A percentile compares a stretch with the other conserved stretches of the same genome.
Evolutionary conservation across 2,329 filamentous ascomycete genomes (phyloP).

Genomic region (Colletotrichum echinochloae): DNA sequence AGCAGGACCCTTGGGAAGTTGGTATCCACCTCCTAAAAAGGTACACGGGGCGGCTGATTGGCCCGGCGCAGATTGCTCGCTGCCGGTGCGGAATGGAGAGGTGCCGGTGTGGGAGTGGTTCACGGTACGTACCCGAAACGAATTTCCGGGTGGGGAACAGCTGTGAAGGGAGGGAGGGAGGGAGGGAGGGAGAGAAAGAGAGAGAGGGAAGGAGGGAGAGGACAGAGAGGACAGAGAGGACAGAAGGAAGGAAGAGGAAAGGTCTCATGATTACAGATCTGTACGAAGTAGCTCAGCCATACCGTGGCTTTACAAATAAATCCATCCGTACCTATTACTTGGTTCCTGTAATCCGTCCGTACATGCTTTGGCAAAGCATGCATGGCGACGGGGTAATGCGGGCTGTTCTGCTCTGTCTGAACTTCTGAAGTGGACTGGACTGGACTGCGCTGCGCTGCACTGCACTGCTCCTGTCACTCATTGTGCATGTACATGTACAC

Average conservation of each 20-base stretch:
- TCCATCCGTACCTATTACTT: not conserved
- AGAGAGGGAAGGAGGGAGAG: not conserved
- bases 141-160: slow-evolving; percentile 8
- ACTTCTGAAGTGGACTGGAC: no score
- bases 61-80: slow-evolving; percentile 7
- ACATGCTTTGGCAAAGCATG: not conserved
- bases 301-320: no score
- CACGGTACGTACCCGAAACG: slow-evolving; percentile 4
- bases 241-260: not conserved
- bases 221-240: not conserved
- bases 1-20: slow-evolving; percentile 1
- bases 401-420: not conserved
- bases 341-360: no score
- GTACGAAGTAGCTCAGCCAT: no score
- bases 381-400: not conserved
- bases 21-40: slow-evolving; percentile 23
- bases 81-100: slow-evolving; percentile 6
- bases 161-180: not conserved
- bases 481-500: not conserved
- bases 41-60: slow-evolving; percentile 32
- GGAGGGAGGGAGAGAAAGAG: not conserved
- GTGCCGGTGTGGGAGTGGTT: slow-evolving; percentile 4
- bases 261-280: not conserved
- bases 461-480: not conserved
- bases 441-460: no score